Evolutionary conservation across 805 yeast genomes (phyloP).

Genomic region (Candida maesae): DNA sequence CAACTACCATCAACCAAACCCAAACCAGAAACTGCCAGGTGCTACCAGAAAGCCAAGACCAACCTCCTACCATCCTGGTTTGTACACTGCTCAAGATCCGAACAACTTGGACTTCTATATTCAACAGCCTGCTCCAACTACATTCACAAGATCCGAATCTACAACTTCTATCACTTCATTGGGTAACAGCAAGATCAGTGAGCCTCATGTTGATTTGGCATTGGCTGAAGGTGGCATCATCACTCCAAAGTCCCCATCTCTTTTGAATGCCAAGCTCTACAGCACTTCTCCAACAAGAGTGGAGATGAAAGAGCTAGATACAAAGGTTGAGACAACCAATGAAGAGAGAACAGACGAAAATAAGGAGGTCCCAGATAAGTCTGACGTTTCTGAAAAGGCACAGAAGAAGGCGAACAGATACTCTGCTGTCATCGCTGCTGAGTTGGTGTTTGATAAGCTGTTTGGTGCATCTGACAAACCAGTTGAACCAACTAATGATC

Average conservation of each 20-base stretch:
- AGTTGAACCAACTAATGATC: conserved; percentile 7
- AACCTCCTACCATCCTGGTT: conserved; percentile 76
- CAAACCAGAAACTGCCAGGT: conserved; percentile 28
- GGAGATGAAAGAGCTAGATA: background rate
- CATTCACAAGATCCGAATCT: conserved; percentile 36
- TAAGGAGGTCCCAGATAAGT: conserved; percentile 3
- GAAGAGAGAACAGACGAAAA: background rate
- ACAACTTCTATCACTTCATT: conserved; percentile 36
- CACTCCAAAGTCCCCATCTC: conserved; percentile 28
- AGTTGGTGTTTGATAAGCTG: conserved; percentile 26
- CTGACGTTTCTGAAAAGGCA: conserved; percentile 11
- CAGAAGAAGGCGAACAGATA: conserved; percentile 26
- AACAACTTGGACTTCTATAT: conserved; percentile 8
- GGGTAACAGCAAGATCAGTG: conserved; percentile 29
- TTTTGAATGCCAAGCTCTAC: conserved; percentile 8
- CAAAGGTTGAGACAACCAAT: background rate
- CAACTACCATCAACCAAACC: conserved; percentile 17
- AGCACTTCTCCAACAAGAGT: conserved; percentile 9
- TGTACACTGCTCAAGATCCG: conserved; percentile 26
- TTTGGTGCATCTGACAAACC: conserved; percentile 21
- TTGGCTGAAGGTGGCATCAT: conserved; percentile 35
- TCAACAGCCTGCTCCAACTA: conserved; percentile 19
- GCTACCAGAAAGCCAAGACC: conserved; percentile 71
- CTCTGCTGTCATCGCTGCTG: conserved; percentile 29
- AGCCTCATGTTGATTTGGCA: conserved; percentile 33